Percentiles rank a stretch among this genome's conserved stretches.
Evolutionary conservation across 1,139 yeast genomes (phyloP).

Genomic region (Saccharomyces hybrid): DNA sequence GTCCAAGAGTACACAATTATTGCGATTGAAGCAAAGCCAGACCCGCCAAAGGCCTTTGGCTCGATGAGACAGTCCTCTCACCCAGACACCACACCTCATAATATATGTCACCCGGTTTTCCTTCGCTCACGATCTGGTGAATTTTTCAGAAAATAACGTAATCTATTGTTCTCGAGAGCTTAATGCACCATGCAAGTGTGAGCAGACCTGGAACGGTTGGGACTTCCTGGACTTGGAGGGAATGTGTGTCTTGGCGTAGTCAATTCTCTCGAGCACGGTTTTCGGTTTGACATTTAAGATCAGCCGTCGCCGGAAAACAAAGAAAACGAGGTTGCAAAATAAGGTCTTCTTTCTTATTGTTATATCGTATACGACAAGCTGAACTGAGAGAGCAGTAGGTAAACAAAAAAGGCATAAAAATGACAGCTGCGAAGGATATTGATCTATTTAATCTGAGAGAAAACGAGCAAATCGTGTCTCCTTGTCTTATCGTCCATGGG

Average conservation of each 20-base stretch:
- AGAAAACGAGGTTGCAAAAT: neutral
- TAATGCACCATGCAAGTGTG: neutral
- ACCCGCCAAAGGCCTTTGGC: neutral
- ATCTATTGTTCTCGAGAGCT: neutral
- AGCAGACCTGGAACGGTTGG: neutral
- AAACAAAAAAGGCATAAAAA: neutral
- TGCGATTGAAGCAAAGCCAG: neutral
- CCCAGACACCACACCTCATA: neutral
- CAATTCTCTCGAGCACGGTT: neutral
- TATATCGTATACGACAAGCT: neutral
- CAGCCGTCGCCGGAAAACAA: neutral
- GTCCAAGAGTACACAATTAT: no score
- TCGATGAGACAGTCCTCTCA: neutral
- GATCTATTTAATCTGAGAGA: slow-evolving; percentile 26
- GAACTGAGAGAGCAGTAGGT: neutral
- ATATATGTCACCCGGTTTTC: neutral
- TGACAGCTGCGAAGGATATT: slow-evolving; percentile 10
- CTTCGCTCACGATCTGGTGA: neutral
- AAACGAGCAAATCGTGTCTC: slow-evolving; percentile 37
- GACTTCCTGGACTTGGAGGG: neutral
- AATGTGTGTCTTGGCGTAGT: neutral
- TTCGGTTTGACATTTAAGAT: neutral
- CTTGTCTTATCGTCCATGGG: slow-evolving; percentile 42
- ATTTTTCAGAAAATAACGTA: neutral
- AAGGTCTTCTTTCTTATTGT: neutral